Evolutionary conservation across 2,329 filamentous ascomycete genomes (phyloP).

Genomic region (Macrophomina tecta): DNA sequence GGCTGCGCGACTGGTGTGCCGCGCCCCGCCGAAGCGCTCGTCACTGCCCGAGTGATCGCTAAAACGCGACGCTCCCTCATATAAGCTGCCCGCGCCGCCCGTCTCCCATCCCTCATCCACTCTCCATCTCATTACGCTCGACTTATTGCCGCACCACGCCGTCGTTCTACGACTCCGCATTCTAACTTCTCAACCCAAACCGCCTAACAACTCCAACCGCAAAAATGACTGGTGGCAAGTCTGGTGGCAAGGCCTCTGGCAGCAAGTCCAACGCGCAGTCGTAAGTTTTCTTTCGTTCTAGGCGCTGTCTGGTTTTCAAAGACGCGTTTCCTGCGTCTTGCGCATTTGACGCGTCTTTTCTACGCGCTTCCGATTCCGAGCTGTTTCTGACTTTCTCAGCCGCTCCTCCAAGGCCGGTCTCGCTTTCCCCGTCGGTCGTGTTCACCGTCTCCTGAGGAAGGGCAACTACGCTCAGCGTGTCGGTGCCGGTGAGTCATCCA

Average conservation of each 20-base stretch:
- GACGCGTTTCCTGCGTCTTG: conserved; percentile 48
- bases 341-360: conserved; percentile 32
- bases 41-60: conserved; percentile 27
- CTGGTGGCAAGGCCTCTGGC: conserved; percentile 98
- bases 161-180: conserved; percentile 30
- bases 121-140: conserved; percentile 20
- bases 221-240: conserved; percentile 99
- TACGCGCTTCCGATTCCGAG: conserved; percentile 35
- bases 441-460: conserved; percentile 98
- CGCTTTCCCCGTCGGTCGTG: conserved; percentile 98
- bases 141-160: conserved; percentile 22
- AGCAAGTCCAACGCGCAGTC: conserved; percentile 96
- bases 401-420: conserved; percentile 99
- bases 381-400: conserved; percentile 62
- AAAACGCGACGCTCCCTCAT: conserved; percentile 42
- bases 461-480: conserved; percentile 99
- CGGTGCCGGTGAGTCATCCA: conserved; percentile 74
- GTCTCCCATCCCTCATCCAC: conserved; percentile 43
- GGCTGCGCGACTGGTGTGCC: conserved; percentile 24
- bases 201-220: conserved; percentile 39
- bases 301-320: conserved; percentile 32
- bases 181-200: conserved; percentile 40
- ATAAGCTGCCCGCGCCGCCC: conserved; percentile 43
- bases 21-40: conserved; percentile 20
- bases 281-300: conserved; percentile 65